phyloP scores from a whole-genome alignment of 2,329 filamentous ascomycete genomes.

The Dryadomyces quercivorus region DNA sequence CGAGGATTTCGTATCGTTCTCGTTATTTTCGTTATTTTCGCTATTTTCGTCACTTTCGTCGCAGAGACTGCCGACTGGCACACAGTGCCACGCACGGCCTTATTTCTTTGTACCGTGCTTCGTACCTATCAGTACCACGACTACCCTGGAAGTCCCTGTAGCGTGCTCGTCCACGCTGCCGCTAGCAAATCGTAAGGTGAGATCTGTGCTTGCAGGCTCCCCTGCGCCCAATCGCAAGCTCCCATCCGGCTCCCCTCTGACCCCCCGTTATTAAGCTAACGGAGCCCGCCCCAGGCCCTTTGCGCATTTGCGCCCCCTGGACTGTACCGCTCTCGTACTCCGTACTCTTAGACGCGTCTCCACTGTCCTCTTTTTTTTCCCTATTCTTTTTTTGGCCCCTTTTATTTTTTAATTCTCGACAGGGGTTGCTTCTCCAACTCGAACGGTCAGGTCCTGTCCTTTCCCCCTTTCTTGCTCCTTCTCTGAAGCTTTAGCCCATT shows the following conservation, averaged over 20 bases:
- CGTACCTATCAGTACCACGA: too few species aligned
- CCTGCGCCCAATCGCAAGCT: background rate
- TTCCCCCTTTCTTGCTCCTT: slow-evolving; percentile 1
- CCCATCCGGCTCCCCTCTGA: background rate
- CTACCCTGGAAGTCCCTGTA: background rate
- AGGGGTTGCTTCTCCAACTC: slow-evolving; percentile 2
- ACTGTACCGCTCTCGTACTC: background rate
- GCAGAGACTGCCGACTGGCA: background rate
- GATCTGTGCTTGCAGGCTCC: slow-evolving; percentile 1
- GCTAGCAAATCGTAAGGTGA: background rate
- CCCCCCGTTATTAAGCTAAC: background rate
- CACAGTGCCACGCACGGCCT: background rate
- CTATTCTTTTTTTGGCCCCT: slow-evolving; percentile 5
- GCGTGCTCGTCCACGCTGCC: background rate
- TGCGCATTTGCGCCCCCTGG: background rate
- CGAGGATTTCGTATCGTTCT: too few species aligned
- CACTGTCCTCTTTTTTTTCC: background rate
- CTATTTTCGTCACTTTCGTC: too few species aligned
- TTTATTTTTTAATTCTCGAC: slow-evolving; percentile 9
- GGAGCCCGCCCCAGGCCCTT: background rate
- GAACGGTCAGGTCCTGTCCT: slow-evolving; percentile 1
- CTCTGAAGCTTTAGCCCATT: slow-evolving; percentile 3
- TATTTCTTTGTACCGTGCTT: background rate
- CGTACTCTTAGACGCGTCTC: background rate
- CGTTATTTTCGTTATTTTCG: too few species aligned